Base-by-base conservation (phyloP, 2,329 filamentous ascomycete genomes). In the Ploettnerulaceae sp. region DNA sequence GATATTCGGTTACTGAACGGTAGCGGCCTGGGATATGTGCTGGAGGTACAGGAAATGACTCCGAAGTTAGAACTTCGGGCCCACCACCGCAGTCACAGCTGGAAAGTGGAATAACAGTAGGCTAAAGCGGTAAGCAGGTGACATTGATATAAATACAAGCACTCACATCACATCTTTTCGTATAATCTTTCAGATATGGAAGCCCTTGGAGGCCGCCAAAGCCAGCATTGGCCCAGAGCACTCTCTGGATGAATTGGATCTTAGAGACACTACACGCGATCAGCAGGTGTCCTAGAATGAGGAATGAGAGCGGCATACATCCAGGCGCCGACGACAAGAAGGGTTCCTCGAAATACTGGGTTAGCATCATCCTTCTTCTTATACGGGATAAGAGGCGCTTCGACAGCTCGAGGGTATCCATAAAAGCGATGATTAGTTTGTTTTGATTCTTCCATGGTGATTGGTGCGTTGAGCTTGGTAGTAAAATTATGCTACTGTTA, bases 1-100 rank as follows among this genome's bases (percentile, higher is more conserved):
- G 82, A 63, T 89, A 95, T 67, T 95, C 88, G 9, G 77, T 74
- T 18, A 81, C 77, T 3, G 85, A 85, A 63, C 82, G 79, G 67
- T 86, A 88, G 34, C 77, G 74, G 12, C 69, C 71, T 4, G 64
- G 57, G 9, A 70, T 60, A 34, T 68, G 62, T 12, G 66, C 60
- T 6, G 74, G 67, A 38, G 69, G 67, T 8, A 66, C 65, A 35
- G 64, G 61, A 37, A 66, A 63, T 3, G 75, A 66, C 26, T 71
- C 66, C 0, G 67, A 55, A 3, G 67, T 69, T 26, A 76, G 65
- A 3, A 67, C 63, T 21, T 56, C 51, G 9, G 15, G 5, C 26
- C 31, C 15, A 3, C 56, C 25, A 60, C 38, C 59, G 25, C 14
- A 15, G 7, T 4, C 18, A 4, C 45, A 36, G 3, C 29, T 17